A percentile compares a stretch with the other conserved stretches of the same genome.
phyloP scores from a whole-genome alignment of 192 early-diverging fungal genomes.

The Coemansia sp. region DNA sequence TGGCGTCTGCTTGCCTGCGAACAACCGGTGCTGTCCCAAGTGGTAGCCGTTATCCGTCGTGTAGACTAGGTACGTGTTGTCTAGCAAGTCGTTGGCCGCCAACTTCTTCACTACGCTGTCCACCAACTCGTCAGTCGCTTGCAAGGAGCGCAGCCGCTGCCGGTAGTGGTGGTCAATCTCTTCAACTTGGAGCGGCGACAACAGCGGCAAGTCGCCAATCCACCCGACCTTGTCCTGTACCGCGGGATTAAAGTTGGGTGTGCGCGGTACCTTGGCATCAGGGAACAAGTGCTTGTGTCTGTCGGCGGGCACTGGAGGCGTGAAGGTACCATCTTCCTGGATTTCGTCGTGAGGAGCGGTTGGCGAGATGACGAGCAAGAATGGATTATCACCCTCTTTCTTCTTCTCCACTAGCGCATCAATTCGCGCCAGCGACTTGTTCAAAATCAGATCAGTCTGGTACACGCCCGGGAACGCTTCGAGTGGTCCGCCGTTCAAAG shows the following conservation, averaged over 20 bases:
- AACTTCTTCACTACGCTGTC: slow-evolving; percentile 59
- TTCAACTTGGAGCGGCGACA: slow-evolving; percentile 43
- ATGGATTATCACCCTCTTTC: slow-evolving; percentile 38
- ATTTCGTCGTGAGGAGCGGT: slow-evolving; percentile 66
- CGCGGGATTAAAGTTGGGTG: slow-evolving; percentile 62
- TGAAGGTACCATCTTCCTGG: slow-evolving; percentile 32
- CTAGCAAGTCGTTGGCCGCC: slow-evolving; percentile 55
- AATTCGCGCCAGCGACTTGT: slow-evolving; percentile 56
- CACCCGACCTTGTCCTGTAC: slow-evolving; percentile 59
- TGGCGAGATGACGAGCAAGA: slow-evolving; percentile 60
- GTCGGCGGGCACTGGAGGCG: slow-evolving; percentile 62
- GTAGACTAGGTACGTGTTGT: slow-evolving; percentile 68
- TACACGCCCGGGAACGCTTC: slow-evolving; percentile 56
- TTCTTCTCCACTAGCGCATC: slow-evolving; percentile 42
- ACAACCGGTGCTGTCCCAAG: slow-evolving; percentile 64
- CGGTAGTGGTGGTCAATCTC: slow-evolving; percentile 59
- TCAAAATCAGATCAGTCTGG: slow-evolving; percentile 61
- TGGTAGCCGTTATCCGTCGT: slow-evolving; percentile 73
- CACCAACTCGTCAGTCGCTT: slow-evolving; percentile 67
- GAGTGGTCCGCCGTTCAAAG: slow-evolving; percentile 59
- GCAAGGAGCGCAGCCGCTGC: slow-evolving; percentile 59
- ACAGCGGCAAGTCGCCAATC: slow-evolving; percentile 52
- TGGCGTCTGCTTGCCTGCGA: slow-evolving; percentile 64
- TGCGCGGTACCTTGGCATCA: slow-evolving; percentile 59
- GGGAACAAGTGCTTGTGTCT: slow-evolving; percentile 62